Evolutionary conservation across 1,284 basidiomycete species (phyloP), one percentile per base, ranked within the genome.

Genomic region (Sphaerobolus stellatus): DNA sequence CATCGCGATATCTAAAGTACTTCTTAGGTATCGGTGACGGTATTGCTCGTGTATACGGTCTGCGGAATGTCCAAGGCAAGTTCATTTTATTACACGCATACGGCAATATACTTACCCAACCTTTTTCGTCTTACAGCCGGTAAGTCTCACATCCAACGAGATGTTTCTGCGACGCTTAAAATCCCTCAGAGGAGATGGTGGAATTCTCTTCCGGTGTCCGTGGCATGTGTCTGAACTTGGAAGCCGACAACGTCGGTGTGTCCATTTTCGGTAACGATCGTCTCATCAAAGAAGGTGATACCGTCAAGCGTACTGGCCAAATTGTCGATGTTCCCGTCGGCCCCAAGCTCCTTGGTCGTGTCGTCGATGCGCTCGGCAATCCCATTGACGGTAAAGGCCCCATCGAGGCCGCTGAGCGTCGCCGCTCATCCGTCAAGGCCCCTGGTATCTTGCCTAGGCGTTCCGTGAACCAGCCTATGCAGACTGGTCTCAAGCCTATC

Each of bases 151-250:
- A n/a, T n/a, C n/a, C n/a, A n/a, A n/a, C n/a, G n/a, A n/a, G n/a
- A n/a, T n/a, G n/a, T n/a, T n/a, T n/a, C n/a, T n/a, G n/a, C n/a
- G n/a, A n/a, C n/a, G n/a, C n/a, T n/a, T n/a, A n/a, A n/a, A n/a
- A n/a, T n/a, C n/a, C n/a, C n/a, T n/a, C n/a, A 80, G 96, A 99
- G 80, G 96, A 99, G 87, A 98, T 99, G 96, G 96, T 99, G 84
- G 96, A 99, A 84, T 99, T 99, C 86, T 93, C 95, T 57, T 98
- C 96, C 56, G 96, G 96, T 80, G 87, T 99, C 70, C 92, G 92
- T 71, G 93, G 92, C 80, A 97, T 98, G 94, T 95, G 92, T 77
- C 81, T 99, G 75, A 99, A 99, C 90, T 90, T 99, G 86, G 96
- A 99, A 81, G 93, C 95, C 78, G 96, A 98, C 90, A 96, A 98